Evolutionary conservation across 1,139 yeast species (phyloP).

Genomic region (Pichia sp.): DNA sequence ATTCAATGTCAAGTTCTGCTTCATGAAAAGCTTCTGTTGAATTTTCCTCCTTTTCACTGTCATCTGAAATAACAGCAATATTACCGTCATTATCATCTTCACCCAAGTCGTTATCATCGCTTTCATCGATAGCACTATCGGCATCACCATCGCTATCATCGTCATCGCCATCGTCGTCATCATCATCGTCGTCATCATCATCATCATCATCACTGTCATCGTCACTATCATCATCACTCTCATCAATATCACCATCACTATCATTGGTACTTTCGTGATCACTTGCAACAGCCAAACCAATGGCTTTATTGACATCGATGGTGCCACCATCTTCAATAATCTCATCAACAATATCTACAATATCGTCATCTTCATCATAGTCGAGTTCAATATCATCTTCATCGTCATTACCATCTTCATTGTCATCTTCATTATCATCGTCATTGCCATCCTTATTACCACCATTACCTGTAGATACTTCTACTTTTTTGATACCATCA

Average conservation of each 20-base stretch:
- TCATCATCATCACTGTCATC: conserved; percentile 23
- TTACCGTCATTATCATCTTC: conserved; percentile 17
- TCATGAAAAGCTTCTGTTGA: conserved; percentile 23
- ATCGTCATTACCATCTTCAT: conserved; percentile 3
- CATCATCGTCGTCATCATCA: conserved; percentile 12
- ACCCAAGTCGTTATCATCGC: conserved; percentile 15
- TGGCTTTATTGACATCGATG: conserved; percentile 20
- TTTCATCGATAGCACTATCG: conserved; percentile 23
- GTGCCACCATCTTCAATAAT: background rate
- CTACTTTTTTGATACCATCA: background rate
- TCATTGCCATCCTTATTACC: conserved; percentile 16
- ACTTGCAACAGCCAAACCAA: conserved; percentile 14
- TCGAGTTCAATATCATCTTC: conserved; percentile 9
- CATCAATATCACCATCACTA: conserved; percentile 5
- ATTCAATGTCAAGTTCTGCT: conserved; percentile 39
- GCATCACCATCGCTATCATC: conserved; percentile 24
- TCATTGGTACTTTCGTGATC: conserved; percentile 13
- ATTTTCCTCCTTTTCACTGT: conserved; percentile 17
- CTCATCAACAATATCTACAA: conserved; percentile 9
- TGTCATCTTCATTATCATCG: conserved; percentile 10
- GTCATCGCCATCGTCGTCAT: conserved; percentile 21
- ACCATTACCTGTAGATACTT: background rate
- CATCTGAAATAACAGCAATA: conserved; percentile 24
- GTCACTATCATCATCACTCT: conserved; percentile 11
- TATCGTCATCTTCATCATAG: conserved; percentile 18